Evolutionary conservation across 331 rosid species (phyloP).

Genomic region (Saraca asoca): DNA sequence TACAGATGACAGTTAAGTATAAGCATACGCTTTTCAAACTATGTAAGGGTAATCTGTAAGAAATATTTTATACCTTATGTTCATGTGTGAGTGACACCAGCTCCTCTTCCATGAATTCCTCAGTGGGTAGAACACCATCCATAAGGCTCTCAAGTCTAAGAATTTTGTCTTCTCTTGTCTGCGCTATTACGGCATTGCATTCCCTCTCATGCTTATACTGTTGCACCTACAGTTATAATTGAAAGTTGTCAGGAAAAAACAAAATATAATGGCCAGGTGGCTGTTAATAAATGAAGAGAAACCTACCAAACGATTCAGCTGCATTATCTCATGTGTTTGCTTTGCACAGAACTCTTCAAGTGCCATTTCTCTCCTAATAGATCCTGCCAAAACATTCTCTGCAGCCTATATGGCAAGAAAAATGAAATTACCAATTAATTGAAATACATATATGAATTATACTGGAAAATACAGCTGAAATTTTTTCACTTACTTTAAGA

Average conservation of each 20-base stretch:
- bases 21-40: constrained; percentile 11
- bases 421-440: constrained; percentile 6
- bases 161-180: constrained; percentile 94
- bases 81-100: constrained; percentile 66
- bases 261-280: constrained; percentile 17
- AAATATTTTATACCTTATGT: constrained; percentile 66
- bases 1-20: constrained; percentile 44
- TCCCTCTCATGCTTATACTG: constrained; percentile 94
- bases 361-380: constrained; percentile 98
- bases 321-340: constrained; percentile 74
- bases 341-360: constrained; percentile 86
- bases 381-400: constrained; percentile 92
- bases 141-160: constrained; percentile 86
- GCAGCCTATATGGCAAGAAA: constrained; percentile 55
- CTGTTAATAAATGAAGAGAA: constrained; percentile 30
- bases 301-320: constrained; percentile 89
- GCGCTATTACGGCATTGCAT: constrained; percentile 80
- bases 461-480: constrained; percentile 35
- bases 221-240: constrained; percentile 61
- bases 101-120: constrained; percentile 90
- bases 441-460: constrained; percentile 9
- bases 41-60: constrained; percentile 18
- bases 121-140: constrained; percentile 89
- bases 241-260: constrained; percentile 39
- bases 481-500: constrained; percentile 65